Conservation (phyloP, 306 rosid genomes). For the Arachis stenosperma region DNA sequence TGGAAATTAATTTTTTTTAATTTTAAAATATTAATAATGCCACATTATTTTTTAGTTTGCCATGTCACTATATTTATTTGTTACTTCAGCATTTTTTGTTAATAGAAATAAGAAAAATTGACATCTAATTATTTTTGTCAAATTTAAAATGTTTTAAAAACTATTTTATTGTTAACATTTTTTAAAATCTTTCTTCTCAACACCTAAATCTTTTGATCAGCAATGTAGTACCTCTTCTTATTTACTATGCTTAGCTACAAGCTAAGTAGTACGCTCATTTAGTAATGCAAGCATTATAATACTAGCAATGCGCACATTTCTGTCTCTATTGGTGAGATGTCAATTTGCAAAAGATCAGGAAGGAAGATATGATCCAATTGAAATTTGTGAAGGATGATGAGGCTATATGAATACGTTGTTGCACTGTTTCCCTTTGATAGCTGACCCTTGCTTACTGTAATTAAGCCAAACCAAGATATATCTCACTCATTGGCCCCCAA, state of each 20-base stretch:
- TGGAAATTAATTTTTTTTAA: too few relatives aligned
- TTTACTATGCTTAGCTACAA: not conserved
- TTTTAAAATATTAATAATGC: too few relatives aligned
- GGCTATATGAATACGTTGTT: not conserved
- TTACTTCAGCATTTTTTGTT: too few relatives aligned
- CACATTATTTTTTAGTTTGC: too few relatives aligned
- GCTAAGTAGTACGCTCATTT: not conserved
- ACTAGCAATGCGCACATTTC: not conserved
- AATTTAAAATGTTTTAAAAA: too few relatives aligned
- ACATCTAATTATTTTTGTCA: too few relatives aligned
- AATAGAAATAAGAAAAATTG: too few relatives aligned
- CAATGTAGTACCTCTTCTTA: too few relatives aligned
- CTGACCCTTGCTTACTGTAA: not conserved
- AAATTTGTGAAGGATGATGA: not conserved
- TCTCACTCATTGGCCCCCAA: not conserved
- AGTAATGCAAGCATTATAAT: slow-evolving; percentile 19
- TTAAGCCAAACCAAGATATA: not conserved
- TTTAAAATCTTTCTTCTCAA: too few relatives aligned
- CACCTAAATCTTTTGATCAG: too few relatives aligned
- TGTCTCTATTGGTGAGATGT: not conserved
- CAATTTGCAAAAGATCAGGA: not conserved
- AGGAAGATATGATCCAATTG: not conserved
- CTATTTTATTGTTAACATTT: too few relatives aligned
- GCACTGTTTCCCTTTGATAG: not conserved
- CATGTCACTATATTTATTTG: too few relatives aligned